Percentiles rank a stretch among this genome's conserved stretches.
phyloP scores from a whole-genome alignment of 2,329 filamentous ascomycete species.

The Monosporascus sp. region DNA sequence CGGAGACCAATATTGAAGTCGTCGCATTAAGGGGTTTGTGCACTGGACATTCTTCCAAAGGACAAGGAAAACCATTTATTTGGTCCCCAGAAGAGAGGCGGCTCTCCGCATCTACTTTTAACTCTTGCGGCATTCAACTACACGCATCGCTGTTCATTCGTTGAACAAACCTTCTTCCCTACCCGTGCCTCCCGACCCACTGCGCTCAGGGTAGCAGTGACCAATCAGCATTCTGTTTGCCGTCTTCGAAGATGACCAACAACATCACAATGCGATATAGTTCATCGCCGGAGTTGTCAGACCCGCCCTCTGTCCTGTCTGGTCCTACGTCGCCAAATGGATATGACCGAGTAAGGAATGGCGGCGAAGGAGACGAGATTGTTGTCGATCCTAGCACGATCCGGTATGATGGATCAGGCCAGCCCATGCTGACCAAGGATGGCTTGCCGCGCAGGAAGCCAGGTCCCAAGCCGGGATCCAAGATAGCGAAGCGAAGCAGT shows the following conservation, averaged over 20 bases:
- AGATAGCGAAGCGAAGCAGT: conserved; percentile 38
- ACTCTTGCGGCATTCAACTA: too few relatives aligned
- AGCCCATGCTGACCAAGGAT: conserved; percentile 48
- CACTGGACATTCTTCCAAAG: too few relatives aligned
- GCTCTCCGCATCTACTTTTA: too few relatives aligned
- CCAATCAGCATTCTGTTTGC: not conserved
- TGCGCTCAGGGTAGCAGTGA: not conserved
- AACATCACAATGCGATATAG: conserved; percentile 18
- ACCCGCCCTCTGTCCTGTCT: conserved; percentile 28
- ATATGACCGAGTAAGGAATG: conserved; percentile 17
- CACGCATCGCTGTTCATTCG: not conserved
- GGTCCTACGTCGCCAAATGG: conserved; percentile 23
- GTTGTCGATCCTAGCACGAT: conserved; percentile 28
- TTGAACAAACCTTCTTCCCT: not conserved
- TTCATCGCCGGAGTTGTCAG: conserved; percentile 29
- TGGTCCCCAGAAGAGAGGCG: too few relatives aligned
- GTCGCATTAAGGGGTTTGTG: not conserved
- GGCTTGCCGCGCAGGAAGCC: conserved; percentile 59
- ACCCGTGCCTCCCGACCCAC: not conserved
- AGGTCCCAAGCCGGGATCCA: conserved; percentile 59
- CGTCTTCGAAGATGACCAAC: not conserved
- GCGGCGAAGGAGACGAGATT: conserved; percentile 26
- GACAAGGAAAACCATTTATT: too few relatives aligned
- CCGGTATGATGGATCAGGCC: conserved; percentile 28
- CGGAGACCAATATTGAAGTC: not conserved